These are phyloP conservation scores for Trametes maxima DNA, from an alignment of 768 basidiomycete species.

Conservation along the genomic window DNA sequence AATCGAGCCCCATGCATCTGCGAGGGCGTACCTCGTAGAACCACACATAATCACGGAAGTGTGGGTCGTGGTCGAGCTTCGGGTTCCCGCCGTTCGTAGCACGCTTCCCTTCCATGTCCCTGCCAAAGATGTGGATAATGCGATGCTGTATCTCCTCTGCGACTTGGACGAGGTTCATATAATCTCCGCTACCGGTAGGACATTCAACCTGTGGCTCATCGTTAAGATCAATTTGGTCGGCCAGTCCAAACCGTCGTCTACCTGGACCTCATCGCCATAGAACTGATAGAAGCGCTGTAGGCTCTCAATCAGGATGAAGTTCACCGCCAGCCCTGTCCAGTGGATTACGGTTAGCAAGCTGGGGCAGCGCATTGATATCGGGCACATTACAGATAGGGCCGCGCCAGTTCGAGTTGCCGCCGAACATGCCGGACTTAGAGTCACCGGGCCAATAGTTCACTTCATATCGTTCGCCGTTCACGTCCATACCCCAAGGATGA, in stretches of 20 bases:
- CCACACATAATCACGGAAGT: constrained; percentile 96
- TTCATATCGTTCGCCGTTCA: constrained; percentile 89
- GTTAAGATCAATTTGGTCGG: neutral
- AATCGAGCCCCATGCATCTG: neutral
- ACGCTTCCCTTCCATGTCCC: constrained; percentile 82
- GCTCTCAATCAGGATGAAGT: constrained; percentile 94
- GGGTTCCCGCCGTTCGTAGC: constrained; percentile 91
- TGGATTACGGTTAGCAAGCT: neutral
- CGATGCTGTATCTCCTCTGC: constrained; percentile 99
- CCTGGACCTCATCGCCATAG: constrained; percentile 88
- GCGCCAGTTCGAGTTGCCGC: constrained; percentile 97
- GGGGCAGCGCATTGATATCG: neutral
- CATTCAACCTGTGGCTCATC: constrained; percentile 70
- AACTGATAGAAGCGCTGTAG: constrained; percentile 98
- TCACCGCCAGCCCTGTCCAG: constrained; percentile 85
- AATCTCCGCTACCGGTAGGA: constrained; percentile 95
- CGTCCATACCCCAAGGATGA: constrained; percentile 92
- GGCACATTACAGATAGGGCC: constrained; percentile 78
- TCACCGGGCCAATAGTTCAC: constrained; percentile 99
- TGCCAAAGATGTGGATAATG: constrained; percentile 98
- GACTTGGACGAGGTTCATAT: constrained; percentile 91
- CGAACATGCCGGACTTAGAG: constrained; percentile 96
- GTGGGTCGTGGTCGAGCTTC: constrained; percentile 86
- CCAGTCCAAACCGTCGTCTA: constrained; percentile 21
- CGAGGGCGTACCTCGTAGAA: constrained; percentile 80